These are phyloP conservation scores for Cystobasidium sp. DNA, from an alignment of 1,284 basidiomycete species.

Conservation along the genomic window DNA sequence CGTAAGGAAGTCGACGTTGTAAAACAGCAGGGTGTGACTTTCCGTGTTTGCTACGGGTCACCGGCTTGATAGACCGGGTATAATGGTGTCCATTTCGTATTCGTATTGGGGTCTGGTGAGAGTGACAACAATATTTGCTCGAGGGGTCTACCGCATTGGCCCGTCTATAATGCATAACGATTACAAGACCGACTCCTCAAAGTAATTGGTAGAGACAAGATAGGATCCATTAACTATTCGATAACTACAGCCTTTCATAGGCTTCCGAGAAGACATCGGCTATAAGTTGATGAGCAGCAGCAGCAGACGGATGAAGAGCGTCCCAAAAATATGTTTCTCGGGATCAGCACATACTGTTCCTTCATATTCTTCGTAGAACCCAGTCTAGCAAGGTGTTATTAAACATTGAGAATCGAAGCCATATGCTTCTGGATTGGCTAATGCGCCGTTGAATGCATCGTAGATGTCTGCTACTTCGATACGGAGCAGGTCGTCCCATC, in stretches of 20 bases:
- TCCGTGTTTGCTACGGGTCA: no score
- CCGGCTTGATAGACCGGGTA: no score
- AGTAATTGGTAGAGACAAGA: no score
- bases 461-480: constrained; percentile 33
- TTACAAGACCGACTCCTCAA: no score
- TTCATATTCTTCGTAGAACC: constrained; percentile 16
- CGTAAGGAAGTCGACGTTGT: no score
- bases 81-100: no score
- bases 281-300: constrained; percentile 23
- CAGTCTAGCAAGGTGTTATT: constrained; percentile 22
- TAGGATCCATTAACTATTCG: no score
- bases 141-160: no score
- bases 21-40: no score
- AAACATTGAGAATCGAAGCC: constrained; percentile 20
- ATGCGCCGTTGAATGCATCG: not conserved
- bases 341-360: constrained; percentile 21
- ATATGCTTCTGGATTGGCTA: constrained; percentile 17
- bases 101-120: no score
- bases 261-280: constrained; percentile 21
- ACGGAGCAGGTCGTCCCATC: constrained; percentile 1
- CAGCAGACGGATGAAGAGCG: constrained; percentile 22
- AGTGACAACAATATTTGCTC: no score
- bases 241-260: constrained; percentile 1
- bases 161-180: no score
- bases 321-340: constrained; percentile 38